Evolutionary conservation across 139 green algal genomes (phyloP), one percentile per base, ranked within the genome.

Genomic region (Spirogloea muscicola): DNA sequence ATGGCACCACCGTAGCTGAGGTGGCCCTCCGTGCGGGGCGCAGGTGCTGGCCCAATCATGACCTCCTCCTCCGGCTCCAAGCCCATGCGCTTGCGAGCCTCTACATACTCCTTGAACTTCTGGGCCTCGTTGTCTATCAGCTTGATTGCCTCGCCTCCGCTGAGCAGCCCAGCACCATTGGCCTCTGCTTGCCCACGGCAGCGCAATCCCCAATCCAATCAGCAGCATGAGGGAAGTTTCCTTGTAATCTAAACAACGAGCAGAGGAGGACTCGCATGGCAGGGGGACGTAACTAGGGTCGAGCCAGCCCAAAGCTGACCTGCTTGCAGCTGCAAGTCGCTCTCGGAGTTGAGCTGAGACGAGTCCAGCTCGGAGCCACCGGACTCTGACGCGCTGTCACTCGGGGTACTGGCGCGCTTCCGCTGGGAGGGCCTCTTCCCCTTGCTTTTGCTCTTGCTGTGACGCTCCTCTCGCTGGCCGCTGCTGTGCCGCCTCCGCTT

Each of bases 1-100:
- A 82, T 37, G 27, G 75, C 75, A 25, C 68, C 67, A 49, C 75
- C 75, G 49, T 82, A 82, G 37, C 66, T 82, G 39, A 80, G 65
- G 52, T 64, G 72, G 9, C 72, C 72, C 41, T 80, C 72, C 29
- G 62, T 43, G 25, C 62, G 65, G 38, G 72, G 60, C 21, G 63
- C 49, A 18, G 72, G 72, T 18, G 63, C 63, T 1, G 72, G 72
- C 18, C 72, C 72, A 1, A 80, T 62, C 37, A 80, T 63, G 0
- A 38, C 36, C 59, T 79, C 71, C 9, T 57, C 38, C 16, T 77
- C 68, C 18, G 58, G 18, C n/a, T 21, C 41, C 44, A 37, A 21
- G 13, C 27, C 62, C 3, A 58, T 58, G 25, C 38, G 18, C 18
- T 76, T 77, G n/a, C 76, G 71, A 13, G 21, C 41, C 29, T 72